These are phyloP conservation scores for Kuraishia molischiana DNA, from an alignment of 805 yeast genomes.

Conservation along the genomic window DNA sequence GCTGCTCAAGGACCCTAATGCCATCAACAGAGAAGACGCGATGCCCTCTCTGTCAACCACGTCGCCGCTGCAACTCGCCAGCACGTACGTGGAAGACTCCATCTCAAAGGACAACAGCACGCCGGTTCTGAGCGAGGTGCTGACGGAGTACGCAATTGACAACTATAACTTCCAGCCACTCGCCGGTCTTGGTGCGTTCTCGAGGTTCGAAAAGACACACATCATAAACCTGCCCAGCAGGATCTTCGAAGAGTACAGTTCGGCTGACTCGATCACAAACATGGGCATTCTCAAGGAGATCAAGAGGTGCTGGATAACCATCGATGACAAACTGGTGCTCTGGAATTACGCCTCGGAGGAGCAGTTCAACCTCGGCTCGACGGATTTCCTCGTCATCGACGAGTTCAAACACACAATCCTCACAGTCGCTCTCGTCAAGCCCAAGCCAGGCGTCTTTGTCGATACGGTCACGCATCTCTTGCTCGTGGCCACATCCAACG, in stretches of 20 bases:
- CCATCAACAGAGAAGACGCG: slow-evolving; percentile 18
- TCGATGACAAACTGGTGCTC: slow-evolving; percentile 70
- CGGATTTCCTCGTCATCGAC: slow-evolving; percentile 70
- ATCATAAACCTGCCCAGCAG: slow-evolving; percentile 73
- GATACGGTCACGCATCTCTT: slow-evolving; percentile 65
- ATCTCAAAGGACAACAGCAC: slow-evolving; percentile 48
- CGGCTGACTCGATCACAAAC: slow-evolving; percentile 54
- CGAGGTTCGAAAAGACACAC: slow-evolving; percentile 69
- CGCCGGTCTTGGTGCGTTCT: slow-evolving; percentile 38
- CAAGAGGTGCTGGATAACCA: slow-evolving; percentile 75
- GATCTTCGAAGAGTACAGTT: slow-evolving; percentile 62
- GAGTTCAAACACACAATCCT: slow-evolving; percentile 72
- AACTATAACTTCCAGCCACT: slow-evolving; percentile 47
- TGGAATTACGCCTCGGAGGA: slow-evolving; percentile 61
- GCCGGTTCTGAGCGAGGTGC: slow-evolving; percentile 45
- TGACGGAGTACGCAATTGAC: slow-evolving; percentile 55
- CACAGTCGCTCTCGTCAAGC: slow-evolving; percentile 68
- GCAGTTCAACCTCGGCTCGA: neutral
- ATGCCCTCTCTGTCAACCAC: slow-evolving; percentile 41
- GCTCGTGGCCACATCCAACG: slow-evolving; percentile 70
- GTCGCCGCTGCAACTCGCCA: slow-evolving; percentile 48
- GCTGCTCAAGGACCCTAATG: slow-evolving; percentile 9
- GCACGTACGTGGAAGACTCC: slow-evolving; percentile 50
- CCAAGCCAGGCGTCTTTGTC: slow-evolving; percentile 73
- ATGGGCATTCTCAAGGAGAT: slow-evolving; percentile 82